Evolutionary conservation across 257 asterid species (phyloP).

Genomic region (Scutellaria baicalensis): DNA sequence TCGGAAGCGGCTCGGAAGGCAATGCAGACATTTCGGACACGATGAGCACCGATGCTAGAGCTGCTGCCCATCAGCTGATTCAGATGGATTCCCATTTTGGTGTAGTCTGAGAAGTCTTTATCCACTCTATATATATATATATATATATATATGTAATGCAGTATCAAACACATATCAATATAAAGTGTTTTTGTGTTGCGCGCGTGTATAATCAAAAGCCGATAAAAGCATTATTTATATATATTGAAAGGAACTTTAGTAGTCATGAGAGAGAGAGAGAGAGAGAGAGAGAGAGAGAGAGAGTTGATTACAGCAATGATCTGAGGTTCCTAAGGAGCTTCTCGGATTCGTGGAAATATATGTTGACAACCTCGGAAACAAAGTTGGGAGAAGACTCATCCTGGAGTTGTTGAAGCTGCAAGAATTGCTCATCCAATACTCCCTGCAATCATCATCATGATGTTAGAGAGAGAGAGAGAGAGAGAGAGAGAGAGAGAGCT

Average conservation of each 20-base stretch:
- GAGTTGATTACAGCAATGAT: slow-evolving; percentile 38
- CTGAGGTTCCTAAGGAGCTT: slow-evolving; percentile 75
- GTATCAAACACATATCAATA: background rate
- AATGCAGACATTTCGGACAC: slow-evolving; percentile 66
- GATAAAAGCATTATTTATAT: background rate
- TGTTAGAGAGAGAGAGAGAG: no score
- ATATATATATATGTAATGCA: no score
- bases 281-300: background rate
- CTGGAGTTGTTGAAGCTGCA: slow-evolving; percentile 85
- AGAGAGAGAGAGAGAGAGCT: no score
- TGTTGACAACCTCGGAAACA: slow-evolving; percentile 81
- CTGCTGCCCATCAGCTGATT: slow-evolving; percentile 94
- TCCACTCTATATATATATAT: slow-evolving; percentile 45
- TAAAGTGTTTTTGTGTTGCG: background rate
- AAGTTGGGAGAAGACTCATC: slow-evolving; percentile 88
- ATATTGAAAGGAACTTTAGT: background rate
- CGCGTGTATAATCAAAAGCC: background rate
- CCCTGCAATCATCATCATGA: no score
- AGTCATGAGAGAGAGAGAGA: background rate
- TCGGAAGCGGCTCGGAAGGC: slow-evolving; percentile 86
- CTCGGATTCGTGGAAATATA: slow-evolving; percentile 82
- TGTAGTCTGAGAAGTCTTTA: slow-evolving; percentile 68
- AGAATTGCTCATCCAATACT: slow-evolving; percentile 82
- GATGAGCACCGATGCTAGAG: slow-evolving; percentile 89
- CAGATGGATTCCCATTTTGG: slow-evolving; percentile 70